A percentile compares a stretch with the other conserved stretches of the same genome.
Conservation (phyloP, 2,329 filamentous ascomycete species). For the Gremmenia infestans region DNA sequence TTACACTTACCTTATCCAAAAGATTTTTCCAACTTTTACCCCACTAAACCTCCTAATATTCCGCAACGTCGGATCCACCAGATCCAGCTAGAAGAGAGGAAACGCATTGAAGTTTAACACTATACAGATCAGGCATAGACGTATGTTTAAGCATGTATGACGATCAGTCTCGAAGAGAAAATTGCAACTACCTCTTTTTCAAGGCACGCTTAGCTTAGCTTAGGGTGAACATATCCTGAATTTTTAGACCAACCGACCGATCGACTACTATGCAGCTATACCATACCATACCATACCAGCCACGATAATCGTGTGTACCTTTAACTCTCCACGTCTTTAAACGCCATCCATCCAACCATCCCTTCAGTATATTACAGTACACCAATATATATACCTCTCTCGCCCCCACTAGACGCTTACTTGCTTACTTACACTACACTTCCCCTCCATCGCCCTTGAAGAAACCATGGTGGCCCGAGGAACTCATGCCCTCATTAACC, state of each 20-base stretch:
- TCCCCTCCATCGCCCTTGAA: slow-evolving; percentile 31
- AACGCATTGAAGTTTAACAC: neutral
- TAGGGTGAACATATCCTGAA: neutral
- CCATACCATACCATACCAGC: neutral
- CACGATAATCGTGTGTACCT: neutral
- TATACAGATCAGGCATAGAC: neutral
- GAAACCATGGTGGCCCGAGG: slow-evolving; percentile 28
- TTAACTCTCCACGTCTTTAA: neutral
- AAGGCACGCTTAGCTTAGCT: neutral
- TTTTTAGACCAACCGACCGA: neutral
- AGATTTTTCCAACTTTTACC: neutral
- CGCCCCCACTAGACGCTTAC: neutral
- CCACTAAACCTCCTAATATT: neutral
- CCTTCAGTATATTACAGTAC: neutral
- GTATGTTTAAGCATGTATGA: neutral
- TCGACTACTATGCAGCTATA: neutral
- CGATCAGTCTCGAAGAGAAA: neutral
- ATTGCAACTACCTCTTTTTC: too few species aligned
- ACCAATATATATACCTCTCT: neutral
- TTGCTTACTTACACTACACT: slow-evolving; percentile 18
- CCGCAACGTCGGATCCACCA: neutral
- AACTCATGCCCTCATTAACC: slow-evolving; percentile 47
- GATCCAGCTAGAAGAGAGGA: neutral
- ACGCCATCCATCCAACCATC: neutral
- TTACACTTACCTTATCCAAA: too few species aligned